Evolutionary conservation across 208 protist species (phyloP), one percentile per base, ranked within the genome.

Genomic region (Acanthamoeba castellanii): DNA sequence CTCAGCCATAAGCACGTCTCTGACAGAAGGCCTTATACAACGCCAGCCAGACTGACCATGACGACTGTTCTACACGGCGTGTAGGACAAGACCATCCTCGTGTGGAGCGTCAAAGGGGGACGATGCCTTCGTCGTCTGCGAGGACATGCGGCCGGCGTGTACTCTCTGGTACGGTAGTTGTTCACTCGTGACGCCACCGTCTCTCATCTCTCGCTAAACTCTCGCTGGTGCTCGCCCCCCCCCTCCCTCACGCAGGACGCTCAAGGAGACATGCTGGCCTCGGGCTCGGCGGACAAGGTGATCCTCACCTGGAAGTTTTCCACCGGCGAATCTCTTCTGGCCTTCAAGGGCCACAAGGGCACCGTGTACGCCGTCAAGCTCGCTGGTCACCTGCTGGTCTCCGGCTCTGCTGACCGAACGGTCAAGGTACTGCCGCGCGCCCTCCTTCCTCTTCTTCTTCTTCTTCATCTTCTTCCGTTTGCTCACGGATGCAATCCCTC

Each of bases 361-460:
- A 94, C 72, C 22, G 91, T 94, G 30, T 94, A 94, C 52, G n/a
- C 70, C 20, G 91, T 94, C n/a, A 94, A 94, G 70, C 74, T 94
- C 14, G 72, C 57, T 34, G 74, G 74, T 7, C 47, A 94, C 37
- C 64, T 94, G 14, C 74, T 94, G 20, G 91, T 85, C 11, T 94
- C 91, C 0, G 91, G 91, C 55, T 94, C 91, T 68, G 91, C 91
- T 70, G 91, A 92, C 37, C 87, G 87, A 8, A 92, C 87, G 42
- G 47, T 92, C 61, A 92, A 92, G 87, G 87, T 92, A 52, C 61
- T 32, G n/a, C 11, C n/a, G 20, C 27, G 8, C 61, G 3, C 61
- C 22, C 25, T 22, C 45, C 16, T 47, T 22, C 11, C 32, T 25
- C 74, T 16, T 1, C 42, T 78, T 25, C 70, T 25, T 78, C 70